Evolutionary conservation across 352 stramenopile species (phyloP).

Genomic region (Phytophthora pseudosyringae): DNA sequence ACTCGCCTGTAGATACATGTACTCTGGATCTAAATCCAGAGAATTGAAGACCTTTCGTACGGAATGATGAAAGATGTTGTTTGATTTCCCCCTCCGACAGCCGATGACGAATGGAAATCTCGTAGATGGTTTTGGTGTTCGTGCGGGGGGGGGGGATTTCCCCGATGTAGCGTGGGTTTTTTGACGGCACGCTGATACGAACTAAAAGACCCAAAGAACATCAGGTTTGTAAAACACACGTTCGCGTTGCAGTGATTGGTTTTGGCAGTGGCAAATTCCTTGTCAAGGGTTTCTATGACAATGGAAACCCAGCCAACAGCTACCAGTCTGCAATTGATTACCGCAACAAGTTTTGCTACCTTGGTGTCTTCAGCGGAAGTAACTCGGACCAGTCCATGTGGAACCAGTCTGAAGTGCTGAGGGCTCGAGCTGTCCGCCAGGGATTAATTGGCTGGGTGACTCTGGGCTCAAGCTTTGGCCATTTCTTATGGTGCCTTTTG

Average conservation of each 20-base stretch:
- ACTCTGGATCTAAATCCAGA: too few relatives aligned
- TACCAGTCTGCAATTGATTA: conserved; percentile 16
- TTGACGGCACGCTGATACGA: conserved; percentile 16
- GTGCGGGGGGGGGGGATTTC: conserved; percentile 8
- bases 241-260: not conserved
- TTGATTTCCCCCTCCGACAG: conserved; percentile 8
- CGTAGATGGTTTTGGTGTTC: conserved; percentile 1
- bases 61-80: conserved; percentile 15
- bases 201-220: not conserved
- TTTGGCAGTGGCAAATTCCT: not conserved
- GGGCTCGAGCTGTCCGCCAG: conserved; percentile 7
- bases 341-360: conserved; percentile 19
- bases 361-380: conserved; percentile 16
- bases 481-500: conserved; percentile 17
- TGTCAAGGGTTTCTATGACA: conserved; percentile 23
- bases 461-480: conserved; percentile 17
- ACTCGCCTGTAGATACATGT: too few relatives aligned
- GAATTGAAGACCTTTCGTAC: conserved; percentile 9
- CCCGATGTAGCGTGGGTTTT: conserved; percentile 23
- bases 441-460: conserved; percentile 17
- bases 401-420: conserved; percentile 16
- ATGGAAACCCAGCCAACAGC: conserved; percentile 22
- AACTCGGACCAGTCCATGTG: conserved; percentile 21
- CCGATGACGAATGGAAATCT: conserved; percentile 12
- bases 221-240: not conserved